Percentiles rank a stretch among this genome's conserved stretches.
Conservation (phyloP, 441 rosid genomes). For the Populus trichocarpa region DNA sequence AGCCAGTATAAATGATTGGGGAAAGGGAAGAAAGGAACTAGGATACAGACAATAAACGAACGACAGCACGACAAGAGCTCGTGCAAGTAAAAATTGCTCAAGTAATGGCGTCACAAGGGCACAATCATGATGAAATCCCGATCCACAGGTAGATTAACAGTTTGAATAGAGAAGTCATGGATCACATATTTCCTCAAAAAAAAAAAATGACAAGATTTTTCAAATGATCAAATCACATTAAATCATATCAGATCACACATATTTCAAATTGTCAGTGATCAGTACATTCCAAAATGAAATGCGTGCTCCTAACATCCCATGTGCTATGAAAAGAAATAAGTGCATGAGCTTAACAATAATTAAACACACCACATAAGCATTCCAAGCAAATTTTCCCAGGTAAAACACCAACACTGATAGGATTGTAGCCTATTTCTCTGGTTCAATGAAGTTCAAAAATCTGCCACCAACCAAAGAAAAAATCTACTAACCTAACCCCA, state of each 20-base stretch:
- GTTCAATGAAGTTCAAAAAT: background rate
- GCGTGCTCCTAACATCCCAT: background rate
- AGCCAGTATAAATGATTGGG: background rate
- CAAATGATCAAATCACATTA: slow-evolving; percentile 7
- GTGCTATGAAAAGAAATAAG: background rate
- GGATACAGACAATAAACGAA: background rate
- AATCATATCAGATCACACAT: background rate
- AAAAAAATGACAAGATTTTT: background rate
- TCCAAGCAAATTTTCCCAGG: background rate
- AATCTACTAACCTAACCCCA: background rate
- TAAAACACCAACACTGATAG: background rate
- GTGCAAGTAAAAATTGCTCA: background rate
- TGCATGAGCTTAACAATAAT: background rate
- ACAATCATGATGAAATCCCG: background rate
- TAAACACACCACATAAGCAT: background rate
- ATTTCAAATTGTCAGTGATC: background rate
- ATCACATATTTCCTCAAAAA: background rate
- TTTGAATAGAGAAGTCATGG: background rate
- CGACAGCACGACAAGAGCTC: background rate
- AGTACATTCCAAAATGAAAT: background rate
- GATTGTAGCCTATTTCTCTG: background rate
- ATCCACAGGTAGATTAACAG: background rate
- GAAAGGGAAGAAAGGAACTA: background rate
- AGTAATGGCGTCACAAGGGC: background rate
- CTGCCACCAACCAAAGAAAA: background rate